Conservation (phyloP, 225 moss, liverwort and hornwort genomes). For the Antitrichia curtipendula region DNA sequence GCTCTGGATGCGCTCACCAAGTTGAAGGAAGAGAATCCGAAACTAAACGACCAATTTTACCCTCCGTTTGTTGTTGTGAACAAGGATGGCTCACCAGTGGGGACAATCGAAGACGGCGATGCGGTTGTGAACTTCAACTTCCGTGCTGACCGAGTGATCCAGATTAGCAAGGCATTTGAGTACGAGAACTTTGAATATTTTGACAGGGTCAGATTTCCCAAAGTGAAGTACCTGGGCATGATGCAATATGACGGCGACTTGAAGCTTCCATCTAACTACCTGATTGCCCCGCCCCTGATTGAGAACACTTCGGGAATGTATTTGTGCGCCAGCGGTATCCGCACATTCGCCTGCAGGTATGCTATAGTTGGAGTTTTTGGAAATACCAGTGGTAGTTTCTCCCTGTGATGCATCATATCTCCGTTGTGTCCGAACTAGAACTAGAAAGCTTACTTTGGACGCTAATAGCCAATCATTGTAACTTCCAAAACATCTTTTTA, state of each 20-base stretch:
- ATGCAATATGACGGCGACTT: constrained; percentile 89
- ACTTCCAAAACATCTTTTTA: background rate
- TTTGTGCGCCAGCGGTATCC: constrained; percentile 53
- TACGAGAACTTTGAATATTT: constrained; percentile 53
- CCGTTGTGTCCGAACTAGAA: background rate
- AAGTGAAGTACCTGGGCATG: constrained; percentile 72
- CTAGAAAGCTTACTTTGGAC: background rate
- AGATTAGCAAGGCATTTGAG: constrained; percentile 85
- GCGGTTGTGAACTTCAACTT: constrained; percentile 72
- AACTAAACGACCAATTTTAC: constrained; percentile 60
- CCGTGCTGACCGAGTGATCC: constrained; percentile 61
- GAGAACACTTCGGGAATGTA: constrained; percentile 62
- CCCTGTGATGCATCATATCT: background rate
- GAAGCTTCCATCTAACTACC: constrained; percentile 66
- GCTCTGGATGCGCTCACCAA: constrained; percentile 72
- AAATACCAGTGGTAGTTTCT: background rate
- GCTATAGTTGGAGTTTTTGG: background rate
- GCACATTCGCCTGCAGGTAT: constrained; percentile 87
- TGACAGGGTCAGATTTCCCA: constrained; percentile 60
- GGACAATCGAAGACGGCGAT: constrained; percentile 61
- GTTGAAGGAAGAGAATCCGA: constrained; percentile 52
- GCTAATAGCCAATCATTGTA: background rate
- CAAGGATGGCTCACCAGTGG: constrained; percentile 51
- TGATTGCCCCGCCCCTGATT: constrained; percentile 68
- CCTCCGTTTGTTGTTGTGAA: constrained; percentile 73